phyloP scores from a whole-genome alignment of 140 eudicot species.

The Cichorium intybus region DNA sequence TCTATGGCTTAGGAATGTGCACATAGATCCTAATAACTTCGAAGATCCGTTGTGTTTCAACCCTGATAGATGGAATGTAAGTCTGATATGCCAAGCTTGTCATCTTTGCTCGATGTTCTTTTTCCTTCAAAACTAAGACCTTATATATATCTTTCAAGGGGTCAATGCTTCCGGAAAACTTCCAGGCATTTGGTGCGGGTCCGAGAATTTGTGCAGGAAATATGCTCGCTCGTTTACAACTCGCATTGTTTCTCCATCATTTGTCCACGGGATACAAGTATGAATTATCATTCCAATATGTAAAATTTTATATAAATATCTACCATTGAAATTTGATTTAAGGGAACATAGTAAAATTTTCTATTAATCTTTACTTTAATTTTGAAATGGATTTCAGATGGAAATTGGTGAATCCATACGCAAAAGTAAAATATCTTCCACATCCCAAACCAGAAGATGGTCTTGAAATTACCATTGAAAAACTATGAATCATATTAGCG shows the following conservation, averaged over 20 bases:
- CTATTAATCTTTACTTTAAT: not conserved
- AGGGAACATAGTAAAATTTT: too few species aligned
- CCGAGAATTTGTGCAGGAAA: constrained; percentile 42
- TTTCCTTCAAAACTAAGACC: not conserved
- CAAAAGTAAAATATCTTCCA: constrained; percentile 39
- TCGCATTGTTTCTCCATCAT: constrained; percentile 39
- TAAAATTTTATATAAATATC: too few species aligned
- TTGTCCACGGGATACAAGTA: constrained; percentile 45
- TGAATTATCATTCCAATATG: not conserved
- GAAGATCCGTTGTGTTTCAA: constrained; percentile 44
- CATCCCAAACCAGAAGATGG: constrained; percentile 59
- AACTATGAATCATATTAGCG: constrained; percentile 6
- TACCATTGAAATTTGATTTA: too few species aligned
- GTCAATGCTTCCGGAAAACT: constrained; percentile 26
- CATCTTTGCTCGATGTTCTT: not conserved
- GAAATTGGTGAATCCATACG: constrained; percentile 46
- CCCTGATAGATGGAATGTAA: constrained; percentile 61
- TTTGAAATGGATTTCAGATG: constrained; percentile 26
- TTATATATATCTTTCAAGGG: constrained; percentile 16
- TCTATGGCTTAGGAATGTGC: constrained; percentile 38
- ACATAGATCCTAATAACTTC: constrained; percentile 46
- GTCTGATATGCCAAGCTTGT: constrained; percentile 2
- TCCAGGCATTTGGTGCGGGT: constrained; percentile 45
- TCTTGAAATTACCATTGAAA: constrained; percentile 32
- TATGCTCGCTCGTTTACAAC: constrained; percentile 49